Percentiles rank a stretch among this genome's conserved stretches.
These are phyloP conservation scores for Pyrenochaeta sp. DNA, from an alignment of 2,329 filamentous ascomycete species.

Conservation along the genomic window DNA sequence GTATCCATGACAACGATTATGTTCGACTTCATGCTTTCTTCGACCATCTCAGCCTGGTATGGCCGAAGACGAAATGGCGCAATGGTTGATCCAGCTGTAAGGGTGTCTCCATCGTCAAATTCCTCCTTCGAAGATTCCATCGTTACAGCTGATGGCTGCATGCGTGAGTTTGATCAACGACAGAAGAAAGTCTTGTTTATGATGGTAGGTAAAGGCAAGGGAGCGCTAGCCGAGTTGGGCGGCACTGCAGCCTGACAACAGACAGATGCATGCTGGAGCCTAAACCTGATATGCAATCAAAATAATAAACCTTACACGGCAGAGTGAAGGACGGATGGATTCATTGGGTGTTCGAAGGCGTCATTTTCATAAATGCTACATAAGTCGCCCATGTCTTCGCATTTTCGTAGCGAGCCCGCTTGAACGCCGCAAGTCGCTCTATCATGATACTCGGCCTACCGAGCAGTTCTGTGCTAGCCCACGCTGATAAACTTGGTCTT, in stretches of 20 bases:
- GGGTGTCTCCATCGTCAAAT: constrained; percentile 7
- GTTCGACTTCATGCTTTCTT: constrained; percentile 54
- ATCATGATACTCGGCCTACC: constrained; percentile 10
- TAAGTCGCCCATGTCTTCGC: constrained; percentile 21
- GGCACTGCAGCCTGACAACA: neutral
- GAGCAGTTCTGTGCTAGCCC: neutral
- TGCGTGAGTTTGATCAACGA: neutral
- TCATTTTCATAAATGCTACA: constrained; percentile 39
- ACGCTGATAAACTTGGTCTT: constrained; percentile 35
- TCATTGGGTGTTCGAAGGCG: constrained; percentile 9
- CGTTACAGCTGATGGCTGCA: neutral
- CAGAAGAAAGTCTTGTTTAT: neutral
- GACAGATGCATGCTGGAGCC: neutral
- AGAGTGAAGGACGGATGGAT: neutral
- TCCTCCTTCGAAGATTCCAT: constrained; percentile 9
- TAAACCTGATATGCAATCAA: neutral
- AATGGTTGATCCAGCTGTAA: constrained; percentile 7
- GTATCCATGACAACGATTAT: constrained; percentile 61
- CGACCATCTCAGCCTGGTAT: constrained; percentile 61
- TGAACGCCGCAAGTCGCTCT: constrained; percentile 13
- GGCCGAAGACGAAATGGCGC: constrained; percentile 48
- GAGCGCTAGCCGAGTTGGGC: neutral
- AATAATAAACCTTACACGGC: neutral
- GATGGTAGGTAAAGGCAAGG: neutral
- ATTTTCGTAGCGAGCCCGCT: neutral